phyloP scores from a whole-genome alignment of 2,329 filamentous ascomycete genomes.

The Nemania diffusa region DNA sequence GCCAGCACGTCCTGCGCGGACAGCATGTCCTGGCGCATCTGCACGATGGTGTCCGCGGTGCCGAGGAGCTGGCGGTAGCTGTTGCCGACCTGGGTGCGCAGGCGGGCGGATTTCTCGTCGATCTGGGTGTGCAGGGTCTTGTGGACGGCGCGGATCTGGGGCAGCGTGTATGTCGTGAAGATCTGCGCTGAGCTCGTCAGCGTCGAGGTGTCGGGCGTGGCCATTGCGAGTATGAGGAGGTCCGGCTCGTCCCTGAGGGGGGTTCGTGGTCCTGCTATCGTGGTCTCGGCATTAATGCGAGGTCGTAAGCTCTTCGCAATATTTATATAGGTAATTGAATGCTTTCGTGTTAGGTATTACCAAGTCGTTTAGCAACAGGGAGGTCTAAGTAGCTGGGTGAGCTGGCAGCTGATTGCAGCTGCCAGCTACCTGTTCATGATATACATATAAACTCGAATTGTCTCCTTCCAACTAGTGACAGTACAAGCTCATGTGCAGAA shows the following conservation, averaged over 20 bases:
- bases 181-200: slow-evolving; percentile 64
- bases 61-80: slow-evolving; percentile 89
- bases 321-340: not conserved
- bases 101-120: slow-evolving; percentile 70
- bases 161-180: slow-evolving; percentile 67
- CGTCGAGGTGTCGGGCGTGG: slow-evolving; percentile 58
- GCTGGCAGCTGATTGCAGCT: not conserved
- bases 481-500: too few relatives aligned
- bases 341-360: not conserved
- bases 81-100: slow-evolving; percentile 71
- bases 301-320: not conserved
- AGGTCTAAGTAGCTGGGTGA: not conserved
- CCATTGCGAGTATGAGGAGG: slow-evolving; percentile 39
- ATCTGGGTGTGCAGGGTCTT: slow-evolving; percentile 67
- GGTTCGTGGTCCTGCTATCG: slow-evolving; percentile 13
- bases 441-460: too few relatives aligned
- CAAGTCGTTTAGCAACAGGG: not conserved
- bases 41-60: slow-evolving; percentile 92
- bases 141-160: slow-evolving; percentile 72
- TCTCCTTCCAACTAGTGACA: too few relatives aligned
- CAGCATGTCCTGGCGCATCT: slow-evolving; percentile 84
- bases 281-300: slow-evolving; percentile 12
- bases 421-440: not conserved
- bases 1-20: slow-evolving; percentile 76
- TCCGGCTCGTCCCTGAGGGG: slow-evolving; percentile 16